Evolutionary conservation across 768 basidiomycete genomes (phyloP), one percentile per base, ranked within the genome.

Genomic region (Russula compacta): DNA sequence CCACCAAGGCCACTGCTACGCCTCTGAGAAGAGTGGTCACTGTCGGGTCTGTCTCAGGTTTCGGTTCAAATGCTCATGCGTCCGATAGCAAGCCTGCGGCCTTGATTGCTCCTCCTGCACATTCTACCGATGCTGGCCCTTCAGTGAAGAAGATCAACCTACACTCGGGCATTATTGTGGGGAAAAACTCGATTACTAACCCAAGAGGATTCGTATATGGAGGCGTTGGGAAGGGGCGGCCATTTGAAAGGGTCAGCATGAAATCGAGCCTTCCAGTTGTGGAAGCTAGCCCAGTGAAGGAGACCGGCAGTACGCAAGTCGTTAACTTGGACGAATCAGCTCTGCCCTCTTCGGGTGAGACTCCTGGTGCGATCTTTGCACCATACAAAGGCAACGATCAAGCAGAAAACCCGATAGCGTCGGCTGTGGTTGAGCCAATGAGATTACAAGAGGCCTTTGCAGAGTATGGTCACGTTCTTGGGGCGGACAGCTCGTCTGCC

Each of bases 251-350:
- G 53, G 77, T 70, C 19, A 81, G 78, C 64, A 75, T 74, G 71
- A 75, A 75, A 67, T 72, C 76, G n/a, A 75, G 67, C 38, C 63
- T 81, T 49, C 78, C 79, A 2, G 72, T 72, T 24, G 79, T 80
- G 7, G 69, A 69, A 54, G 80, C 72, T 5, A 81, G 79, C 59
- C 78, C 79, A 3, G 76, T 77, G 58, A 81, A 81, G 63, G 76
- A 49, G 6, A 59, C 56, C 7, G 53, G 32, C 32, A 52, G 32
- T 46, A 58, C 47, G 19, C 40, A 15, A 39, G 24, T 49, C 24
- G 35, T 24, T 21, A 29, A 33, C 51, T 32, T 35, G 29, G 47
- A 46, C 17, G 51, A 53, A 48, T 38, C 39, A 15, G 38, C 44
- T 58, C 49, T 53, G 39, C 56, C 51, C 0, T 53, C 51, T 8